Evolutionary conservation across 2,329 filamentous ascomycete genomes (phyloP).

Genomic region (Colletotrichum brevisporum): DNA sequence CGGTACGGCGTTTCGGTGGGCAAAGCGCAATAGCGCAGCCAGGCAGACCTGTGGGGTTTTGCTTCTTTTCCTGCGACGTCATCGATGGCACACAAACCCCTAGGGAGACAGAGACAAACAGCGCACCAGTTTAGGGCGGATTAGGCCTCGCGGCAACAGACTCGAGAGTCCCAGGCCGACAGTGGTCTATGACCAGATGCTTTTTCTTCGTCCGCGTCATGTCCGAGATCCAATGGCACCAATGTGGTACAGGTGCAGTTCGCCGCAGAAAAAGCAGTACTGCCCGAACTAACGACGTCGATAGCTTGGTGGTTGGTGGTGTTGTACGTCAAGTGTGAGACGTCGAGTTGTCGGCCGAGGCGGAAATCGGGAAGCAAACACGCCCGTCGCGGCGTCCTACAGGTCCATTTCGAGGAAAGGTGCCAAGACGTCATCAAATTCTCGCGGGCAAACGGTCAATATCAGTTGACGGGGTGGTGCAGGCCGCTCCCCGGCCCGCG

Average conservation of each 20-base stretch:
- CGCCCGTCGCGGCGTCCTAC: neutral
- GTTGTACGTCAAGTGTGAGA: neutral
- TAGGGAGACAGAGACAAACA: constrained; percentile 14
- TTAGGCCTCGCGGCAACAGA: constrained; percentile 9
- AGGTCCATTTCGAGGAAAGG: constrained; percentile 15
- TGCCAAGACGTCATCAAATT: constrained; percentile 20
- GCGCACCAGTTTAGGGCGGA: constrained; percentile 2
- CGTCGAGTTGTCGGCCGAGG: neutral
- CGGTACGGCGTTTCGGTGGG: neutral
- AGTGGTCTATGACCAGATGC: neutral
- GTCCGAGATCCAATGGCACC: neutral
- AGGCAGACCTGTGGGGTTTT: constrained; percentile 7
- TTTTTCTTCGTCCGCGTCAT: constrained; percentile 2
- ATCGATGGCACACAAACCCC: neutral
- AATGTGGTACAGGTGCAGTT: neutral
- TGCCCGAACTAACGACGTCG: too few species aligned
- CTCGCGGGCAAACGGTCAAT: constrained; percentile 3
- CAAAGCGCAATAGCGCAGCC: constrained; percentile 15
- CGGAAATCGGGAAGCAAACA: constrained; percentile 2
- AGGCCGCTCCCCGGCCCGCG: constrained; percentile 5
- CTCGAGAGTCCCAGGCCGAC: neutral
- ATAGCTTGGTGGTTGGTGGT: too few species aligned
- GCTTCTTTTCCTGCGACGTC: constrained; percentile 10
- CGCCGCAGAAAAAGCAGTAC: constrained; percentile 5
- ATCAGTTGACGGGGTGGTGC: constrained; percentile 20